phyloP scores from a whole-genome alignment of 2,329 filamentous ascomycete genomes.

The Aureobasidium vineae region DNA sequence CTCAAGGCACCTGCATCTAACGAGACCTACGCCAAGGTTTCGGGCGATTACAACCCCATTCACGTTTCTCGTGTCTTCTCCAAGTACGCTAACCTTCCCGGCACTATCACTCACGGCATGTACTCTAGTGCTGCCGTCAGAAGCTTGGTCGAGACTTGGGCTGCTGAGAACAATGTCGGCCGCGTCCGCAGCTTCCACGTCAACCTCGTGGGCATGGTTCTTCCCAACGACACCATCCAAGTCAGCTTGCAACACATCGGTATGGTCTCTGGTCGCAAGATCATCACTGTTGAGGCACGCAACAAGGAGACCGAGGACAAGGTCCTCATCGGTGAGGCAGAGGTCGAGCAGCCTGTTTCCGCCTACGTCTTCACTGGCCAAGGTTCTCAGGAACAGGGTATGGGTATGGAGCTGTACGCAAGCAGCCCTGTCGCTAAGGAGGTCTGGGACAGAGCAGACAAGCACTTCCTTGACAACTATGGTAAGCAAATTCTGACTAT shows the following conservation, averaged over 20 bases:
- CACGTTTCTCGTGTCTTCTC: constrained; percentile 97
- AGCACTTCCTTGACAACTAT: constrained; percentile 98
- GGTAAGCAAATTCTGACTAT: constrained; percentile 38
- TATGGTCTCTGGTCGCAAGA: constrained; percentile 98
- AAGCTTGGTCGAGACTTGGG: constrained; percentile 97
- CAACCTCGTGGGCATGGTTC: constrained; percentile 95
- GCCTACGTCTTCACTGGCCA: constrained; percentile 98
- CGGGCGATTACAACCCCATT: constrained; percentile 97
- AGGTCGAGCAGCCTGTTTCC: constrained; percentile 95
- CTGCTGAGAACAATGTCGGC: constrained; percentile 96
- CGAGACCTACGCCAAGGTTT: constrained; percentile 96
- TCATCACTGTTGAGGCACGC: constrained; percentile 96
- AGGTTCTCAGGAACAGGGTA: constrained; percentile 97
- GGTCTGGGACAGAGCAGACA: constrained; percentile 97
- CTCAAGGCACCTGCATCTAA: constrained; percentile 93
- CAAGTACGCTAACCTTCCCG: constrained; percentile 89
- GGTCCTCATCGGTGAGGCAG: constrained; percentile 89
- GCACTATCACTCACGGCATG: constrained; percentile 99
- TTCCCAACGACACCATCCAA: constrained; percentile 92
- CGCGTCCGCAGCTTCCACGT: constrained; percentile 97
- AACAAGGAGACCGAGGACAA: constrained; percentile 97
- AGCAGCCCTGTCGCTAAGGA: constrained; percentile 93
- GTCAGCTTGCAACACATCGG: constrained; percentile 95
- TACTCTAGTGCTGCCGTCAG: constrained; percentile 97
- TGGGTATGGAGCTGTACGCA: constrained; percentile 98